Base-by-base conservation (phyloP, 768 basidiomycete species). In the Strobilomyces echinocephalus region DNA sequence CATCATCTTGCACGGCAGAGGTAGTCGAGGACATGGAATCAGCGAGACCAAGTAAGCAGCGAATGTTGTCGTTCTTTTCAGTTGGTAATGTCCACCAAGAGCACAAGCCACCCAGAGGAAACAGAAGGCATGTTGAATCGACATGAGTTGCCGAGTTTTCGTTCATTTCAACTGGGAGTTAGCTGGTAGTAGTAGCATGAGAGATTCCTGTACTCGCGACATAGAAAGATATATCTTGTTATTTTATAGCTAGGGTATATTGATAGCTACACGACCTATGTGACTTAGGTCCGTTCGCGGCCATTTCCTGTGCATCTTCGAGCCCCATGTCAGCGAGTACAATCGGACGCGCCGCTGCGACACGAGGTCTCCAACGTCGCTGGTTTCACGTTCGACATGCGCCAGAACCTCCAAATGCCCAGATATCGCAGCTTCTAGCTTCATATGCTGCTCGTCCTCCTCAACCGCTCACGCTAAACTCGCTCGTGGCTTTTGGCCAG, bases 401-500 rank as follows among this genome's bases (percentile, higher is more conserved):
- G 2, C 82, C 80, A 11, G 73, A 74, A 41, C 78, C 80, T 4
- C 70, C 76, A 15, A 76, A 79, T 26, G 68, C 74, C 9, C 78
- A 87, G 60, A 69, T 84, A 33, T 76, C 80, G 8, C 74, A 80
- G 31, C 75, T 91, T 21, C 72, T 91, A 24, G 77, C 82, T 26
- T 76, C 80, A 56, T 86, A 83, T 50, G 81, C 82, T 20, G 75
- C 79, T 40, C 80, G 85, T 50, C 73, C 80, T 36, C 81, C 83
- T n/a, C 78, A 79, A 15, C 83, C 87, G 12, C 74, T 92, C 45
- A 86, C 87, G 39, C 80, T 93, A 8, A 79, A 81, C 20, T 81
- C 83, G 5, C 74, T 93, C 6, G 74, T 93, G 12, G 86, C 88
- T 15, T 87, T 85, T 63, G 89, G 87, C 24, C 81, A 80, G 40